phyloP scores from a whole-genome alignment of 129 eudicot species.

The Centaurea solstitialis region DNA sequence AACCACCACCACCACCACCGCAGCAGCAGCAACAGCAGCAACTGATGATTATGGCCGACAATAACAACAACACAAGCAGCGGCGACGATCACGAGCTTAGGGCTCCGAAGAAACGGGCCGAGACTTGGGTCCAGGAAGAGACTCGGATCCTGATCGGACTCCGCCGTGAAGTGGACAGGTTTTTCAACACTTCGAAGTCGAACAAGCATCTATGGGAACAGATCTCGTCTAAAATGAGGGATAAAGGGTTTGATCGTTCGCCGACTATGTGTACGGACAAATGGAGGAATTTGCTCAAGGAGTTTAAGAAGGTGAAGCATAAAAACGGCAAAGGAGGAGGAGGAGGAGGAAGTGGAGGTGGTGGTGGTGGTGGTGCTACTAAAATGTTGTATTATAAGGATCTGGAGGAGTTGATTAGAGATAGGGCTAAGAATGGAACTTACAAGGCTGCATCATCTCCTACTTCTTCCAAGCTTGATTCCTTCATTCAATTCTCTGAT shows the following conservation, averaged over 20 bases:
- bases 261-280: constrained; percentile 58
- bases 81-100: constrained; percentile 42
- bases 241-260: constrained; percentile 50
- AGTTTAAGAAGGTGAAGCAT: constrained; percentile 49
- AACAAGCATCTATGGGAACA: constrained; percentile 55
- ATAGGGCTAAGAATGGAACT: constrained; percentile 38
- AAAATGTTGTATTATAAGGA: constrained; percentile 54
- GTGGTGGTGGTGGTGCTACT: constrained; percentile 23
- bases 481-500: constrained; percentile 44
- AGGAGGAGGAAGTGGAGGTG: too few relatives aligned
- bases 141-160: constrained; percentile 42
- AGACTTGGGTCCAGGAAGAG: constrained; percentile 52
- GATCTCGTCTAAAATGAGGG: constrained; percentile 53
- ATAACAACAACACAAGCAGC: constrained; percentile 32
- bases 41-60: constrained; percentile 35
- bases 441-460: constrained; percentile 31
- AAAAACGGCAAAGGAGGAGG: constrained; percentile 22
- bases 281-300: constrained; percentile 55
- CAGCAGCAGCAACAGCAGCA: constrained; percentile 1
- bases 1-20: constrained; percentile 14
- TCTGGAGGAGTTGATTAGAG: constrained; percentile 50
- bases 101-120: constrained; percentile 55
- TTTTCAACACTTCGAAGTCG: constrained; percentile 49
- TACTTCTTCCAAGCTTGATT: constrained; percentile 38
- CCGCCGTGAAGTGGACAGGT: constrained; percentile 45